Base-by-base conservation (phyloP, 1,284 basidiomycete species). In the Leccinum laetum region DNA sequence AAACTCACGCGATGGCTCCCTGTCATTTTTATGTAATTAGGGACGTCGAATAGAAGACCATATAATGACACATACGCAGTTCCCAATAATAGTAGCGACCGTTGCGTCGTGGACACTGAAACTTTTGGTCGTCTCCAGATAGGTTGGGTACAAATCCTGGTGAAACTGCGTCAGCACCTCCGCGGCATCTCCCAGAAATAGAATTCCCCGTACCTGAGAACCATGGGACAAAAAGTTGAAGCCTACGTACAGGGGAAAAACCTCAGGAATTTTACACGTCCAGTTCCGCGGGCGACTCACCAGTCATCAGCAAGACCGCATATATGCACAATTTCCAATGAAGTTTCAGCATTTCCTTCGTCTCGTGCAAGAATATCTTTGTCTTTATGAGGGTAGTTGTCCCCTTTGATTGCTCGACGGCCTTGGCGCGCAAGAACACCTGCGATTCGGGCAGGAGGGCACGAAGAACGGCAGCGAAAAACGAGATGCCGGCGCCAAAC, bases 181-280 rank as follows among this genome's bases (percentile, higher is more conserved):
- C 24, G 4, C n/a, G 49, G 52, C 2, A 46, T 21, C 14, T 49
- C 29, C 46, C 14, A 11, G n/a, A 14, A 4, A 44, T 3, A 35
- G 16, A 5, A 61, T 49, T n/a, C 66, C 49, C 68, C 62, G 71
- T 70, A 75, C 83, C 67, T 93, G 93, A 65, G 91, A 93, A 14
- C 93, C 93, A 78, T 96, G 94, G 4, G 92, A 93, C 68, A 96
- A 82, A 83, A 98, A 98, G 82, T 96, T 98, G 85, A 98, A 95
- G 7, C 92, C 91, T 86, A 74, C 64, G 32, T 29, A 26, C 29
- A 9, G 46, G 60, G 7, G 11, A 68, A n/a, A 53, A 56, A 24
- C 5, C 2, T 37, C 64, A 64, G 21, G 39, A 0, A 24, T 18
- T 55, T 60, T 26, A 53, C 32, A 41, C 35, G n/a, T 21, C 32